Base-by-base conservation (phyloP, 1,139 yeast species). In the Waltiozyma sp. region DNA sequence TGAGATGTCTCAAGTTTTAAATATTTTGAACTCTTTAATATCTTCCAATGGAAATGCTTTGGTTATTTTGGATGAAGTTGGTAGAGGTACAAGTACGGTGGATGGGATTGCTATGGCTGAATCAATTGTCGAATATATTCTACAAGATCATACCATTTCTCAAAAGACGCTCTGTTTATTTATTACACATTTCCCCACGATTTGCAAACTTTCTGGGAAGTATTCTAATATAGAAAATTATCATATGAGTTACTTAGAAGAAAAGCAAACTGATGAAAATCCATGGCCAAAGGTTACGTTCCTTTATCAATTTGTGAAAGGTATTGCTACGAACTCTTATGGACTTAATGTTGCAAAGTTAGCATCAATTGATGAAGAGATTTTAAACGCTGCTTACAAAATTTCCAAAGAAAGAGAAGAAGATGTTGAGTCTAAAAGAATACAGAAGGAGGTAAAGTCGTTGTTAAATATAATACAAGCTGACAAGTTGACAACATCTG, bases 71-170 rank as follows among this genome's bases (percentile, higher is more conserved):
- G 80, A 73, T 54, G 79, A 74, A 49, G 64, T 74, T 9, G 79
- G 79, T 1, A 59, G 78, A 48, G 78, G 75, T 0, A 91, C 98
- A 0, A 83, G 95, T 0, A 88, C 97, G 0, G 69, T 70, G 45
- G 98, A 91, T 62, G 98, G 98, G 0, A 81, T 82, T 34, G 78
- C 95, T 1, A 78, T 91, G 33, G 96, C 97, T 0, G 75, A 79
- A 56, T 70, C 95, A 0, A 80, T 91, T 2, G 64, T 91, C 45
- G 70, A 75, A 45, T 80, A 84, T 52, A 70, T 88, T 43, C 63
- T 80, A 4, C 26, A 38, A 3, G 67, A 66, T 28, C 57, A 59
- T 18, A 54, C 64, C 0, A 64, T 62, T 6, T 52, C 60, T 3
- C 37, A 38, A 5, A 59, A 70, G 37, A 81, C 91, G 0, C 62